Percentiles rank a stretch among this genome's conserved stretches.
Conservation (phyloP, 208 protist genomes). For the Crithidia acanthocephali region DNA sequence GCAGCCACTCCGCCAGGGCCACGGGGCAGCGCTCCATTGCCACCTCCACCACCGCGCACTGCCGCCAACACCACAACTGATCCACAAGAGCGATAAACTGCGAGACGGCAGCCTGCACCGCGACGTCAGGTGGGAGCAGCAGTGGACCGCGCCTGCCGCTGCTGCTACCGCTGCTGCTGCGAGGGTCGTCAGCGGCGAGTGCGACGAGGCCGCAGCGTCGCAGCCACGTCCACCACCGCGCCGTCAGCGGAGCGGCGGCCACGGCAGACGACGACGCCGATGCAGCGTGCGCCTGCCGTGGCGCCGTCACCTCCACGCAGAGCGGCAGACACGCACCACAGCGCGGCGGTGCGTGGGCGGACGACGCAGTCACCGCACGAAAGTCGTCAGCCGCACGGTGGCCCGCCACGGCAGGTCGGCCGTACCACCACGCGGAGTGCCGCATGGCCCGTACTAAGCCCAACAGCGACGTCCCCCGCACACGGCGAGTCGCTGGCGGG, state of each 20-base stretch:
- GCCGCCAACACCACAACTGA: constrained; percentile 10
- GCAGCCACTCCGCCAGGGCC: constrained; percentile 16
- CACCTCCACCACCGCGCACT: constrained; percentile 25
- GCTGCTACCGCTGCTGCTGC: neutral
- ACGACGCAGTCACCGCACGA: neutral
- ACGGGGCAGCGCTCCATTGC: constrained; percentile 14
- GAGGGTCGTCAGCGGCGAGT: neutral
- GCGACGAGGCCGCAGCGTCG: neutral
- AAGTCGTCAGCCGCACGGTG: neutral
- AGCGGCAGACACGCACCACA: constrained; percentile 2
- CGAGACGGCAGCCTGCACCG: neutral
- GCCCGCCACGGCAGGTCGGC: neutral
- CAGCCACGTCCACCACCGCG: neutral
- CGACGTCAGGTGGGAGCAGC: neutral
- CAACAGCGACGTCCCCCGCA: constrained; percentile 17
- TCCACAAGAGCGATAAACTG: constrained; percentile 14
- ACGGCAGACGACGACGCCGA: neutral
- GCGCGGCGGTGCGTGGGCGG: neutral
- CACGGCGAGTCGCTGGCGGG: neutral
- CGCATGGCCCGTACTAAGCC: constrained; percentile 7
- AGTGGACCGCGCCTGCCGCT: neutral
- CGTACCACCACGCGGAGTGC: constrained; percentile 22
- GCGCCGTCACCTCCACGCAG: constrained; percentile 19
- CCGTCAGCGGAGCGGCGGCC: neutral
- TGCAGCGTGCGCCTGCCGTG: neutral